These are phyloP conservation scores for Arabidopsis thaliana DNA, from an alignment of 345 rosid species.

Conservation along the genomic window TAIR10.1 NC_003075.7:8470001-8470500, in stretches of 20 bases:
- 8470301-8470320: constrained; percentile 38
- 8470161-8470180: neutral
- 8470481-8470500: constrained; percentile 76
- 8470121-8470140: neutral
- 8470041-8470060: neutral
- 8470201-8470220: constrained; percentile 5
- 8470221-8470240: neutral
- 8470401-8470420: constrained; percentile 39
- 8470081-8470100: neutral
- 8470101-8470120: neutral
- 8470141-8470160: neutral
- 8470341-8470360: constrained; percentile 32
- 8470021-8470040: neutral
- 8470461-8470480: constrained; percentile 80
- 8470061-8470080: neutral
- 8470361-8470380: constrained; percentile 37
- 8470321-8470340: constrained; percentile 37
- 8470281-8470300: constrained; percentile 42
- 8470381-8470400: constrained; percentile 27
- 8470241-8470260: constrained; percentile 39
- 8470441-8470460: constrained; percentile 72
- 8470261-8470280: constrained; percentile 44
- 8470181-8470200: constrained; percentile 23
- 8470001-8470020: constrained; percentile 1
- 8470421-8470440: constrained; percentile 33